These are phyloP conservation scores for Tagetes erecta DNA, from an alignment of 129 eudicot genomes.

Conservation along the genomic window DNA sequence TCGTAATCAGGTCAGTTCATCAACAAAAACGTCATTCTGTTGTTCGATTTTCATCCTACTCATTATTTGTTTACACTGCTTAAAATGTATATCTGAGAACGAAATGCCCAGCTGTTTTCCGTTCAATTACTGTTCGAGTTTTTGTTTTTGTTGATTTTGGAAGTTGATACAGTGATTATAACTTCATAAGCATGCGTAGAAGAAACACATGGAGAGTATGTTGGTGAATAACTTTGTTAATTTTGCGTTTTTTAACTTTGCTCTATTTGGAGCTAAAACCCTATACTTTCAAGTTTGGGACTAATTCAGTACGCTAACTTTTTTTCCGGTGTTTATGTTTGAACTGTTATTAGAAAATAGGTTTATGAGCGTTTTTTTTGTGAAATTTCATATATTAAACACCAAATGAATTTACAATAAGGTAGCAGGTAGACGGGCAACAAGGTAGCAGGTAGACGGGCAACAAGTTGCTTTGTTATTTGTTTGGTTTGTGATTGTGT, in stretches of 20 bases:
- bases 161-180: neutral
- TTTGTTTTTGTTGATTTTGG: neutral
- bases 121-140: slow-evolving; percentile 20
- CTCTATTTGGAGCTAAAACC: slow-evolving; percentile 19
- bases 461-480: no score
- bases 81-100: slow-evolving; percentile 15
- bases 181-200: slow-evolving; percentile 12
- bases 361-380: neutral
- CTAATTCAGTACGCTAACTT: neutral
- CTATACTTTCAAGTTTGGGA: slow-evolving; percentile 14
- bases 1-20: slow-evolving; percentile 23
- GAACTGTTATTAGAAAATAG: slow-evolving; percentile 3
- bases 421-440: no score
- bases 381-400: no score
- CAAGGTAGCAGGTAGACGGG: no score
- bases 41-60: neutral
- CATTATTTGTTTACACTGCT: slow-evolving; percentile 1
- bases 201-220: slow-evolving; percentile 11
- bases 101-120: slow-evolving; percentile 7
- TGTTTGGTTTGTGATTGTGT: slow-evolving; percentile 21
- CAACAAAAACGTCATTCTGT: neutral
- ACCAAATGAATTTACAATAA: no score
- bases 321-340: slow-evolving; percentile 4
- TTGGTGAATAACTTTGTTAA: neutral
- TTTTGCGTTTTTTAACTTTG: slow-evolving; percentile 2